Conservation (phyloP, 495 filamentous ascomycete genomes). For the Podospora sp. region DNA sequence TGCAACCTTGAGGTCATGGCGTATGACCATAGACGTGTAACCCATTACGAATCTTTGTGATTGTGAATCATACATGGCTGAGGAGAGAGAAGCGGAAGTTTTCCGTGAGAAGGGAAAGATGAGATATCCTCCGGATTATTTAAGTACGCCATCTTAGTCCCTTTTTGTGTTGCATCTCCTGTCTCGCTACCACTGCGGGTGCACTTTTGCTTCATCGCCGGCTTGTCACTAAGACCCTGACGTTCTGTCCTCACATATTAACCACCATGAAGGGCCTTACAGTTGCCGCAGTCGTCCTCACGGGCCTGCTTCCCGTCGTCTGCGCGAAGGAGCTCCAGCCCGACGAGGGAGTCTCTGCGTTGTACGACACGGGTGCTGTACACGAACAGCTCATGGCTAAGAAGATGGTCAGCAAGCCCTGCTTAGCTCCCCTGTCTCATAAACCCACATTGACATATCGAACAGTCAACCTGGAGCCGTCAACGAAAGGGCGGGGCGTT, state of each 20-base stretch:
- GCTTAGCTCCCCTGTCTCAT: background rate
- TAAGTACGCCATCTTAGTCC: no score
- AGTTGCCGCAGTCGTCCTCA: slow-evolving; percentile 27
- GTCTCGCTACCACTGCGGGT: no score
- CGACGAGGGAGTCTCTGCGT: slow-evolving; percentile 25
- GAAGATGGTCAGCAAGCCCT: slow-evolving; percentile 38
- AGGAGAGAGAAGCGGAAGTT: background rate
- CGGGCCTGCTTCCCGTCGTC: slow-evolving; percentile 37
- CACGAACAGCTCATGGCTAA: slow-evolving; percentile 50
- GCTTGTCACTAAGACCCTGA: background rate
- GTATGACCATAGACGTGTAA: background rate
- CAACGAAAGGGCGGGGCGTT: slow-evolving; percentile 39
- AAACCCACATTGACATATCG: background rate
- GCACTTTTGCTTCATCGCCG: no score
- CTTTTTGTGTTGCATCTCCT: no score
- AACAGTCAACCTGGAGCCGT: slow-evolving; percentile 38
- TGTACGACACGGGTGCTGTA: slow-evolving; percentile 48
- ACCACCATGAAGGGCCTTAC: slow-evolving; percentile 6
- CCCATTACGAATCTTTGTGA: background rate
- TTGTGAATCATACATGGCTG: no score
- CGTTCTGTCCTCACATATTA: no score
- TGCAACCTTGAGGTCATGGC: background rate
- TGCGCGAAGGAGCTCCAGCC: slow-evolving; percentile 38
- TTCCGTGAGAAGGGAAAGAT: no score
- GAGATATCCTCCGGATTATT: no score